phyloP scores from a whole-genome alignment of 805 yeast species.

The Metschnikowia aberdeeniae region DNA sequence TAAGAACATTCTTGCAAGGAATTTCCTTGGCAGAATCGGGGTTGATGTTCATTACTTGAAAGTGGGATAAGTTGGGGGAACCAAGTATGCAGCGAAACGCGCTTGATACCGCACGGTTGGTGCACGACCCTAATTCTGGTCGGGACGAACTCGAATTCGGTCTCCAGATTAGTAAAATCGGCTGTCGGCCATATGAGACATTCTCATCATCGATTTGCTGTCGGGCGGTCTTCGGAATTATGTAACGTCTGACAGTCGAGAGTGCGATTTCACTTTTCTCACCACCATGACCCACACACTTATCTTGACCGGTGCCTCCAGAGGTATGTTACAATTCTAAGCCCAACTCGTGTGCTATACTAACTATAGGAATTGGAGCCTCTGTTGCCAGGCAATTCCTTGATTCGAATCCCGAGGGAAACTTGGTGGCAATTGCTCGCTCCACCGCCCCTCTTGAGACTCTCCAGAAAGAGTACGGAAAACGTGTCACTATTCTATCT shows the following conservation, averaged over 20 bases:
- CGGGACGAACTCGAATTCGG: background rate
- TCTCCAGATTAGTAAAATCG: too few species aligned
- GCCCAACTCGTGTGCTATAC: slow-evolving; percentile 52
- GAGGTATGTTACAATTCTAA: slow-evolving; percentile 15
- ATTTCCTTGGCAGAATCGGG: slow-evolving; percentile 65
- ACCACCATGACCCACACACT: slow-evolving; percentile 18
- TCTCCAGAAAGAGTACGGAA: slow-evolving; percentile 43
- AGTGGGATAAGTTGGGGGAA: background rate
- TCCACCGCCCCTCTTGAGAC: slow-evolving; percentile 44
- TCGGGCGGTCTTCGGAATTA: too few species aligned
- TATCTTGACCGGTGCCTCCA: slow-evolving; percentile 21
- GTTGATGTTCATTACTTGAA: slow-evolving; percentile 29
- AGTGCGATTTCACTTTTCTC: background rate
- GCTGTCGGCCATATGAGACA: too few species aligned
- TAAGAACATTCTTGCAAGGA: slow-evolving; percentile 77
- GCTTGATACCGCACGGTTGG: slow-evolving; percentile 2
- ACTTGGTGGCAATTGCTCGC: slow-evolving; percentile 72
- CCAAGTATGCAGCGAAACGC: slow-evolving; percentile 2
- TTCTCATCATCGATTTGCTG: too few species aligned
- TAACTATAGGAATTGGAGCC: slow-evolving; percentile 67
- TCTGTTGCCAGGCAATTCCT: slow-evolving; percentile 58
- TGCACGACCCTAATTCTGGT: slow-evolving; percentile 3
- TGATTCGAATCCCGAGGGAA: slow-evolving; percentile 25
- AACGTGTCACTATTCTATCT: slow-evolving; percentile 44
- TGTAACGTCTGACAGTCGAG: background rate